These are phyloP conservation scores for Trichoderma atroviride DNA, from an alignment of 2,329 filamentous ascomycete species.

Conservation along the genomic window DNA sequence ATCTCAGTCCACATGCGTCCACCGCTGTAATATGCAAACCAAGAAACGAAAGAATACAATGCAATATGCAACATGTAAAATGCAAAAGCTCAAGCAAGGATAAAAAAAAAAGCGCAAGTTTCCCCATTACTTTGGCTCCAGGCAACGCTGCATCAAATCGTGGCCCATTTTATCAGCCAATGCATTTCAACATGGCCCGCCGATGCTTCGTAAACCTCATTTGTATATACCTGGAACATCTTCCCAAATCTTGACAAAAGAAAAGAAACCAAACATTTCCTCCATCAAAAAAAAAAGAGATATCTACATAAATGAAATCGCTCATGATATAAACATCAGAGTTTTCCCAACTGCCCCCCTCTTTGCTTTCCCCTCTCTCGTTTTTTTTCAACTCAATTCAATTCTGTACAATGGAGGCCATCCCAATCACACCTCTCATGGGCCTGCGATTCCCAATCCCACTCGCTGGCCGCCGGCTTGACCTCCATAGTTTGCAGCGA, in stretches of 20 bases:
- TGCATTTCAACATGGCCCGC: conserved; percentile 14
- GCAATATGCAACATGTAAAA: neutral
- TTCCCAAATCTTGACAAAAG: conserved; percentile 22
- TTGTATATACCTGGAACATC: conserved; percentile 21
- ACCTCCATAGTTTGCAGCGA: conserved; percentile 22
- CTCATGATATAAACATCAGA: conserved; percentile 22
- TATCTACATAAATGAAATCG: conserved; percentile 26
- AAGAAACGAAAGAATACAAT: neutral
- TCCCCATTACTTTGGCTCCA: neutral
- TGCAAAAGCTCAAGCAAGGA: neutral
- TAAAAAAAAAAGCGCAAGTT: neutral
- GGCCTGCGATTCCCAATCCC: conserved; percentile 57
- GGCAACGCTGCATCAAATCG: neutral
- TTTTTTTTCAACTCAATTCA: neutral
- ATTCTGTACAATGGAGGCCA: neutral
- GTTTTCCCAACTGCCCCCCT: neutral
- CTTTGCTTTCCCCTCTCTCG: neutral
- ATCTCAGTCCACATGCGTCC: neutral
- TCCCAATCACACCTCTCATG: conserved; percentile 34
- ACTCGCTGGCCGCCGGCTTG: conserved; percentile 44
- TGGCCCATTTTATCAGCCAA: conserved; percentile 12
- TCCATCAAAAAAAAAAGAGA: conserved; percentile 25
- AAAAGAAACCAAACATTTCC: conserved; percentile 9
- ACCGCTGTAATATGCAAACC: neutral
- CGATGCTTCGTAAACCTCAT: conserved; percentile 20